A percentile compares a stretch with the other conserved stretches of the same genome.
These are phyloP conservation scores for Coemansia sp. DNA, from an alignment of 192 early-diverging fungal genomes.

Conservation along the genomic window DNA sequence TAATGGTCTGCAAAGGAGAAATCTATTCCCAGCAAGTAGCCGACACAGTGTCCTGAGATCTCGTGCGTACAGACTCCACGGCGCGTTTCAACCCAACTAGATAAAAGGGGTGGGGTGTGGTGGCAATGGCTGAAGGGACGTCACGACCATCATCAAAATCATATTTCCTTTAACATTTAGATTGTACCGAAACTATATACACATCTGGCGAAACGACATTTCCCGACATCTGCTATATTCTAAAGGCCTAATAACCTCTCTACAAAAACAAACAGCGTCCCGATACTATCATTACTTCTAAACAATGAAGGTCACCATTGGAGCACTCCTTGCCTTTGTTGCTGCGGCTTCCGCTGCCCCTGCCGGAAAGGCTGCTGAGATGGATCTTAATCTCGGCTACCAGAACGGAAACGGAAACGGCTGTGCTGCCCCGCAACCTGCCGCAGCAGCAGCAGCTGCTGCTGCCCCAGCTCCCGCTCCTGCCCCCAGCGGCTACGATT, in stretches of 20 bases:
- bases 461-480: conserved; percentile 11
- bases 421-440: conserved; percentile 12
- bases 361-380: conserved; percentile 37
- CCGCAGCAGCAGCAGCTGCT: too few species aligned
- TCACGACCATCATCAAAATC: conserved; percentile 16
- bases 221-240: not conserved
- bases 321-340: conserved; percentile 36
- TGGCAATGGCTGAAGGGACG: conserved; percentile 11
- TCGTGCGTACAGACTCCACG: not conserved
- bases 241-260: not conserved
- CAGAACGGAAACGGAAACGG: conserved; percentile 22
- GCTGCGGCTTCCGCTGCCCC: conserved; percentile 42
- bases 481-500: conserved; percentile 14
- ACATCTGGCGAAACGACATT: not conserved
- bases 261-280: not conserved
- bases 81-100: not conserved
- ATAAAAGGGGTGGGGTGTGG: not conserved
- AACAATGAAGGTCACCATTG: conserved; percentile 54
- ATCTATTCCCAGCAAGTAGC: not conserved
- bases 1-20: not conserved
- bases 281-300: not conserved
- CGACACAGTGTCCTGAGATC: not conserved
- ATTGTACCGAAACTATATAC: conserved; percentile 6
- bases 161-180: conserved; percentile 15
- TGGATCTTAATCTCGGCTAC: conserved; percentile 28